phyloP scores from a whole-genome alignment of 805 yeast species.

The Kuraishia piskuri region DNA sequence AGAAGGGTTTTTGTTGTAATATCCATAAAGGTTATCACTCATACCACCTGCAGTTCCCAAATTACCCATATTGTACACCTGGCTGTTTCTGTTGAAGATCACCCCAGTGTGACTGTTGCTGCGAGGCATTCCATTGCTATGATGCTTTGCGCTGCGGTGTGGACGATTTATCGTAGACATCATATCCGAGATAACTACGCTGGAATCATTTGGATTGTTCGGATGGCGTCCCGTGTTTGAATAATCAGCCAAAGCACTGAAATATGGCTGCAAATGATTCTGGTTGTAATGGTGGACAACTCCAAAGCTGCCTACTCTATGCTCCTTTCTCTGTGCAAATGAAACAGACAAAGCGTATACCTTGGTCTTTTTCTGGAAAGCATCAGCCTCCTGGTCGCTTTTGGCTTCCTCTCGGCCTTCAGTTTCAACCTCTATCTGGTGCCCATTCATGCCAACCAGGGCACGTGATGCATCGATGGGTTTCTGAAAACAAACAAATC shows the following conservation, averaged over 20 bases:
- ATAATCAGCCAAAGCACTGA: slow-evolving; percentile 2
- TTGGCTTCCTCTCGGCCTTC: background rate
- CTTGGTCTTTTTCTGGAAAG: slow-evolving; percentile 11
- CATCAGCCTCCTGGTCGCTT: background rate
- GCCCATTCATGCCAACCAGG: slow-evolving; percentile 53
- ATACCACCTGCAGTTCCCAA: background rate
- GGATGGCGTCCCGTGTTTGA: slow-evolving; percentile 3
- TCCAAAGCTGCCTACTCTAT: slow-evolving; percentile 28
- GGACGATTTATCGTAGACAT: background rate
- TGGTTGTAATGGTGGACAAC: slow-evolving; percentile 25
- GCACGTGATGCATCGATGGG: slow-evolving; percentile 65
- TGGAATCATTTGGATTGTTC: slow-evolving; percentile 1
- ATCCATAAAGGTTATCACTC: background rate
- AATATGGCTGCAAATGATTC: slow-evolving; percentile 16
- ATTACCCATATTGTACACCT: background rate
- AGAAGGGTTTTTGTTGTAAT: slow-evolving; percentile 2
- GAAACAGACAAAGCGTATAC: slow-evolving; percentile 57
- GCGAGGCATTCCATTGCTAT: slow-evolving; percentile 2
- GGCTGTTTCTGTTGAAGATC: background rate
- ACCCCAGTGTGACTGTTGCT: slow-evolving; percentile 4
- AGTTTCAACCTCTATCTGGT: slow-evolving; percentile 21
- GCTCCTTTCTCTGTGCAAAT: slow-evolving; percentile 68
- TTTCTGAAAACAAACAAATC: slow-evolving; percentile 67
- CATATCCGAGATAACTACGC: slow-evolving; percentile 1
- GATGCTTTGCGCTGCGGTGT: slow-evolving; percentile 4